Percentiles rank a stretch among this genome's conserved stretches.
phyloP scores from a whole-genome alignment of 164 flowering plant genomes.

The Stephania cephalantha region DNA sequence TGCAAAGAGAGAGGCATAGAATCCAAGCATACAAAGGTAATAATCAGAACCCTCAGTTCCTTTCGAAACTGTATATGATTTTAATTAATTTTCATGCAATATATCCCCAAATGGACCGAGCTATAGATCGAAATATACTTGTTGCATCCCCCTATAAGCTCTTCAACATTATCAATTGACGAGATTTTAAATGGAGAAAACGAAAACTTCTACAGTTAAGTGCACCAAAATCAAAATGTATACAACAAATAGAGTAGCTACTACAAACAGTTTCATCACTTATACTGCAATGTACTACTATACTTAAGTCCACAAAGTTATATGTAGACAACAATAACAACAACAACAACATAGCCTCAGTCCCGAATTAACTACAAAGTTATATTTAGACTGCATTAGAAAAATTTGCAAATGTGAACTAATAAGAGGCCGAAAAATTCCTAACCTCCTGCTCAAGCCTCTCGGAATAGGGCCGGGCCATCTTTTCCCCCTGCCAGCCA shows the following conservation, averaged over 20 bases:
- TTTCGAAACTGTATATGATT: too few relatives aligned
- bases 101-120: not conserved
- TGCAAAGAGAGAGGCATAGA: too few relatives aligned
- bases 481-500: slow-evolving; percentile 36
- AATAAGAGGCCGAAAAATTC: not conserved
- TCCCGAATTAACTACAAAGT: not conserved
- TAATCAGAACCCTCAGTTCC: too few relatives aligned
- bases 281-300: too few relatives aligned
- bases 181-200: too few relatives aligned
- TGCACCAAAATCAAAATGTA: not conserved
- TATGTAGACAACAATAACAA: not conserved
- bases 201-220: too few relatives aligned
- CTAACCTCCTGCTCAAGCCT: slow-evolving; percentile 60
- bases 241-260: not conserved
- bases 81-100: too few relatives aligned
- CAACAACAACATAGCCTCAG: too few relatives aligned
- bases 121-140: not conserved
- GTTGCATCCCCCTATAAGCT: not conserved
- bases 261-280: not conserved
- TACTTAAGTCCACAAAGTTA: not conserved
- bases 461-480: slow-evolving; percentile 91
- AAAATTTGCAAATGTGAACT: not conserved
- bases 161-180: too few relatives aligned
- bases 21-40: too few relatives aligned
- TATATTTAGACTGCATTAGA: not conserved